Conservation (phyloP, 208 protist species). For the Leptomonas pyrrhocoris region DNA sequence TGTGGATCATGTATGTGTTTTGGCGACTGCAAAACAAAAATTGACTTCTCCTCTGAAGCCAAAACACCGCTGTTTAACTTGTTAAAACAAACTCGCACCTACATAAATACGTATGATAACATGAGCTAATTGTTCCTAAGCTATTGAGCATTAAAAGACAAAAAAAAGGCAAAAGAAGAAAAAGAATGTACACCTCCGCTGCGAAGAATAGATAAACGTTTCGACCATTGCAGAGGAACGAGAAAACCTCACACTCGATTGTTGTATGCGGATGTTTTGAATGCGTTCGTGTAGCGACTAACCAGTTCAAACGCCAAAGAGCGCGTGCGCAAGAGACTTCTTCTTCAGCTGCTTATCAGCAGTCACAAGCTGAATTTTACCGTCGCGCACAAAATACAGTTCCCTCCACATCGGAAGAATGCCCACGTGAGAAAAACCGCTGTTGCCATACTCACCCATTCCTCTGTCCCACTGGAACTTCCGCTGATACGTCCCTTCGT, state of each 20-base stretch:
- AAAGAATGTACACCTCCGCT: background rate
- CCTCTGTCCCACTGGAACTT: conserved; percentile 88
- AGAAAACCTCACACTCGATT: background rate
- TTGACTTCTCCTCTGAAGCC: background rate
- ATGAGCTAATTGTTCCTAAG: conserved; percentile 4
- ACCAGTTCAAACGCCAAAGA: conserved; percentile 21
- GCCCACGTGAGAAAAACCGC: conserved; percentile 49
- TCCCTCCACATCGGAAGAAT: conserved; percentile 78
- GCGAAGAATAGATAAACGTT: background rate
- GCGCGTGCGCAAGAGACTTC: conserved; percentile 37
- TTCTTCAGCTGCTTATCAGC: conserved; percentile 66
- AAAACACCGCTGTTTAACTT: background rate
- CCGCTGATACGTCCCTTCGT: conserved; percentile 84
- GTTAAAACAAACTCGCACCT: background rate
- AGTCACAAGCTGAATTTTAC: conserved; percentile 78
- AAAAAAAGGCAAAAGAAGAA: conserved; percentile 4
- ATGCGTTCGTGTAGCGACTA: background rate
- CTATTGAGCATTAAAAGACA: conserved; percentile 19
- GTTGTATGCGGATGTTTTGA: too few species aligned
- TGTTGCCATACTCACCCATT: conserved; percentile 81
- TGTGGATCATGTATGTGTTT: too few species aligned
- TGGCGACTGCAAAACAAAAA: too few species aligned
- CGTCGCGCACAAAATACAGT: conserved; percentile 85
- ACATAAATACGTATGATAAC: background rate
- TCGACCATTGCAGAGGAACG: background rate